Evolutionary conservation across 2,329 filamentous ascomycete species (phyloP).

Genomic region (Fonsecaea erecta): DNA sequence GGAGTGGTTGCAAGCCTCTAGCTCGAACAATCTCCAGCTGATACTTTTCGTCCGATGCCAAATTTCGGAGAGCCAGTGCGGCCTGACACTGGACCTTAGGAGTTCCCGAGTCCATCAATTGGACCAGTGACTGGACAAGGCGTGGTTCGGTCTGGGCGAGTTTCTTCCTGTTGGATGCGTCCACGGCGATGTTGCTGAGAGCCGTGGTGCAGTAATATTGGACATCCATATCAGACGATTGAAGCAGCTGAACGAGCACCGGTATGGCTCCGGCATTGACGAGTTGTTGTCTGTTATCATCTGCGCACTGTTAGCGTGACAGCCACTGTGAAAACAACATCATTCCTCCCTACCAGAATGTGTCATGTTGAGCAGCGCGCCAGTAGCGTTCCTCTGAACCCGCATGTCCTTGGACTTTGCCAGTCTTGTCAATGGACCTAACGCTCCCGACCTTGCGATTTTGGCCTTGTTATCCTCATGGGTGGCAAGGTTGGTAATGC

Average conservation of each 20-base stretch:
- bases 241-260: conserved; percentile 91
- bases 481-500: conserved; percentile 96
- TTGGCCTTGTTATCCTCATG: conserved; percentile 99
- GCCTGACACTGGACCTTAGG: conserved; percentile 98
- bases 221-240: conserved; percentile 91
- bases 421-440: conserved; percentile 85
- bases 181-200: conserved; percentile 97
- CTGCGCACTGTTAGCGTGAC: conserved; percentile 52
- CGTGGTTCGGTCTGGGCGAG: conserved; percentile 88
- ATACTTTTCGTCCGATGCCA: conserved; percentile 98
- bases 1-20: conserved; percentile 79
- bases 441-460: conserved; percentile 91
- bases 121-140: conserved; percentile 89
- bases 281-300: conserved; percentile 96
- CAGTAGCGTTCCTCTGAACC: conserved; percentile 95
- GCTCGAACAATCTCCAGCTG: conserved; percentile 96
- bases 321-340: background rate
- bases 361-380: conserved; percentile 97
- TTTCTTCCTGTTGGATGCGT: conserved; percentile 86
- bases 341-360: conserved; percentile 77
- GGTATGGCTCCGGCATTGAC: conserved; percentile 98
- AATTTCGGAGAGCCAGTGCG: conserved; percentile 87
- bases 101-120: conserved; percentile 95
- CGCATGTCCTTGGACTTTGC: conserved; percentile 99
- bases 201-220: conserved; percentile 99